Evolutionary conservation across 139 green algal species (phyloP).

Genomic region (Chara braunii): DNA sequence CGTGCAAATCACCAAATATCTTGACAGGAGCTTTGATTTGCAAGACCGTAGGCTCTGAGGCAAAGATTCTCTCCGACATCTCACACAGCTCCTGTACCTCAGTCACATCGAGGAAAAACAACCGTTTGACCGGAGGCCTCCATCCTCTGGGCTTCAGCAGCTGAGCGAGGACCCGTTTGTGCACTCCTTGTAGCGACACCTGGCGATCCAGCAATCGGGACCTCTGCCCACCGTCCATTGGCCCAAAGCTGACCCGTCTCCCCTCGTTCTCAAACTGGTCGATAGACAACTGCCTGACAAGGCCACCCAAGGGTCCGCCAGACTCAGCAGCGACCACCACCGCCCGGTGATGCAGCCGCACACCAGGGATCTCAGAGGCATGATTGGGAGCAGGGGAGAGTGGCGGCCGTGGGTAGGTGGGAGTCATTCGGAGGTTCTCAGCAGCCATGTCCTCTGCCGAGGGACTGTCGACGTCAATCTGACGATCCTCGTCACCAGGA

Average conservation of each 20-base stretch:
- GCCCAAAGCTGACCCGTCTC: constrained; percentile 65
- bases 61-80: constrained; percentile 57
- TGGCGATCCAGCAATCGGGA: constrained; percentile 19
- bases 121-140: constrained; percentile 61
- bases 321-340: constrained; percentile 67
- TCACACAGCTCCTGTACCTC: constrained; percentile 88
- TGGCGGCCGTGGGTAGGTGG: no score
- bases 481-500: no score
- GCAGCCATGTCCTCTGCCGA: no score
- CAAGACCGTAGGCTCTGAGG: constrained; percentile 70
- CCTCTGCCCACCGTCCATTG: background rate
- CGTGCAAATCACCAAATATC: constrained; percentile 98
- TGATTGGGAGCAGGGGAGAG: constrained; percentile 70
- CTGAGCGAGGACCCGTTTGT: constrained; percentile 80
- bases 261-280: constrained; percentile 98
- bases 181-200: constrained; percentile 53
- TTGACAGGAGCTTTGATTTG: constrained; percentile 79
- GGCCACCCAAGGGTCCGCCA: constrained; percentile 54
- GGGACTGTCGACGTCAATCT: no score
- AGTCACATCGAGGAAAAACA: constrained; percentile 61
- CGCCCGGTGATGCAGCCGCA: constrained; percentile 24
- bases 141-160: constrained; percentile 42
- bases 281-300: constrained; percentile 90
- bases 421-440: no score
- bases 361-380: constrained; percentile 34